Base-by-base conservation (phyloP, 768 basidiomycete species). In the Hericium rajendrae region DNA sequence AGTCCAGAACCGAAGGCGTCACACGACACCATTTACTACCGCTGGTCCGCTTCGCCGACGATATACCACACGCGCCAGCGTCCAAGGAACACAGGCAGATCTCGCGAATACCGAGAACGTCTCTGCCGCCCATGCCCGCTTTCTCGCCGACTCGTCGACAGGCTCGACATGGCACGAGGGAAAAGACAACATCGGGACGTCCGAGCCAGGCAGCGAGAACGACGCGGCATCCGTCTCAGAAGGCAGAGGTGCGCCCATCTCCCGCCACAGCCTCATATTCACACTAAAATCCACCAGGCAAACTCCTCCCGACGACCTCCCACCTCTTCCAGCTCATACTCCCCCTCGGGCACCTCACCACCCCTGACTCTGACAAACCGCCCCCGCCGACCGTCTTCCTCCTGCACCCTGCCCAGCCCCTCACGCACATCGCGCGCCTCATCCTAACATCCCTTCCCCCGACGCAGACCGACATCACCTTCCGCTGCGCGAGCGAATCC, bases 241-340 rank as follows among this genome's bases (percentile, higher is more conserved):
- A 26, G 68, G 67, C 2, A 74, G 71, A 67, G 76, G 76, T 78
- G 40, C 6, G 70, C 62, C n/a, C 16, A 18, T 24, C 5, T 8
- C 32, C 32, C 32, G 1, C 6, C 32, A 1, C 9, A 32, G 32
- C 32, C 9, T 8, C 6, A 1, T 10, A 32, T 32, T 32, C 8
- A 32, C 32, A 0, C 32, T 32, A 32, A 32, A 32, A 22, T 9
- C 38, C 16, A 59, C 16, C 60, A 79, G 84, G 84, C 20, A 84
- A 83, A 69, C 71, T 86, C 2, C 73, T 77, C 1, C 79, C 83
- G 2, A 86, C 85, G 2, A 74, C 78, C 0, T 82, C 82, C 0
- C 85, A 85, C 63, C 70, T 86, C 16, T 83, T 86, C 74, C 85
- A 84, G 65, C 71, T 85, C 8, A 77, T 85, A 37, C 67, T 86